A percentile compares a stretch with the other conserved stretches of the same genome.
These are phyloP conservation scores for Daucus carota DNA, from an alignment of 129 eudicot genomes.

Conservation along the genomic window DH1_v3.0 NC_030386.2:33232501-33233000, in stretches of 20 bases:
- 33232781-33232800: not conserved
- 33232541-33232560: conserved; percentile 82
- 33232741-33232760: not conserved
- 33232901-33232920: not conserved
- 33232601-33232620: conserved; percentile 35
- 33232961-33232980: not conserved
- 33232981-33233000: not conserved
- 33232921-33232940: not conserved
- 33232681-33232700: not conserved
- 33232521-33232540: conserved; percentile 73
- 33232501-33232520: conserved; percentile 82
- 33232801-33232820: not conserved
- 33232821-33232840: not conserved
- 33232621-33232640: conserved; percentile 40
- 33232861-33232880: not conserved
- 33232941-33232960: not conserved
- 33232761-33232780: not conserved
- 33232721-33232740: not conserved
- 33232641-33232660: conserved; percentile 44
- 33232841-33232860: not conserved
- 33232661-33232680: not conserved
- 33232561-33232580: conserved; percentile 63
- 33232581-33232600: conserved; percentile 28
- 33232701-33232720: not conserved
- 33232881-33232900: not conserved